These are phyloP conservation scores for Lentinula raphanica DNA, from an alignment of 768 basidiomycete genomes.

Conservation along the genomic window DNA sequence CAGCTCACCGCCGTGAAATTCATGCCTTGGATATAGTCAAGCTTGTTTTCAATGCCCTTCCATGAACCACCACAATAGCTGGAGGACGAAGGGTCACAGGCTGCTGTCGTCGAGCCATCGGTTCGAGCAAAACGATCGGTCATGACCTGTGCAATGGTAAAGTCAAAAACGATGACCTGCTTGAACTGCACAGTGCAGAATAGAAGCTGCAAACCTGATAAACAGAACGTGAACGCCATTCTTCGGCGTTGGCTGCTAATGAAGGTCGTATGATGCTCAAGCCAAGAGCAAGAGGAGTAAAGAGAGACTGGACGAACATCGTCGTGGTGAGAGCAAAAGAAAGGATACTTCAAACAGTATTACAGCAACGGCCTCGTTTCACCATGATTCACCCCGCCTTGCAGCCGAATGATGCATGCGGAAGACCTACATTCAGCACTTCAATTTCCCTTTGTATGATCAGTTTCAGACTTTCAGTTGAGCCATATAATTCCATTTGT, in stretches of 20 bases:
- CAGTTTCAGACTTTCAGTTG: too few relatives aligned
- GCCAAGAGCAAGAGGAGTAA: neutral
- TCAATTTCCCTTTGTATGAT: too few relatives aligned
- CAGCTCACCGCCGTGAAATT: conserved; percentile 61
- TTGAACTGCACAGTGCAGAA: neutral
- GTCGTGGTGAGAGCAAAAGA: neutral
- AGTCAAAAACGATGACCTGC: neutral
- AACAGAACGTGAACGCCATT: conserved; percentile 21
- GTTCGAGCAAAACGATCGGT: conserved; percentile 65
- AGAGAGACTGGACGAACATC: neutral
- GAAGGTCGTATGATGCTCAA: neutral
- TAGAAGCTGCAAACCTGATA: conserved; percentile 17
- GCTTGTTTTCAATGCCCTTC: conserved; percentile 53
- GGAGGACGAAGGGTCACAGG: conserved; percentile 48
- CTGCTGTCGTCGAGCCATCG: conserved; percentile 36
- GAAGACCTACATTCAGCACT: too few relatives aligned
- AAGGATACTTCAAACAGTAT: too few relatives aligned
- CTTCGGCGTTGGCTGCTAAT: conserved; percentile 7
- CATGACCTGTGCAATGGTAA: conserved; percentile 22
- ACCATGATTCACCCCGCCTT: neutral
- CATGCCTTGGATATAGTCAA: conserved; percentile 70
- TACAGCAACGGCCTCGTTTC: neutral
- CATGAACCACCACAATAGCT: conserved; percentile 69
- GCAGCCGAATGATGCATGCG: neutral
- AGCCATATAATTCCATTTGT: too few relatives aligned